A percentile compares a stretch with the other conserved stretches of the same genome.
Evolutionary conservation across 2,329 filamentous ascomycete genomes (phyloP).

Genomic region (Geosmithia putterillii): DNA sequence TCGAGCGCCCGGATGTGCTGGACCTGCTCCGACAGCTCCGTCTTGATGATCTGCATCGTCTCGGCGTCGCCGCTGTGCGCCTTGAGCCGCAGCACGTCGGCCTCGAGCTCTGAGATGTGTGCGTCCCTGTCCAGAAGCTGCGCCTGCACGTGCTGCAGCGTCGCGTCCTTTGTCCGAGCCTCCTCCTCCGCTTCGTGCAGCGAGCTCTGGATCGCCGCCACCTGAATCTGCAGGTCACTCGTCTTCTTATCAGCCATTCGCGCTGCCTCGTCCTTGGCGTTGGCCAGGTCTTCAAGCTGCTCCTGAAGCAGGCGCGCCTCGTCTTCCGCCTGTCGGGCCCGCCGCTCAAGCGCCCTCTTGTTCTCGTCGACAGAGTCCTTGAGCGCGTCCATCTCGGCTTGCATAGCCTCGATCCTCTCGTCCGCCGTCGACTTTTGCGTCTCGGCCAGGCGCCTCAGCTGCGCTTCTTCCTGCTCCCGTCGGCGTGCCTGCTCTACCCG

Average conservation of each 20-base stretch:
- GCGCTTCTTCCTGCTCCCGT: constrained; percentile 77
- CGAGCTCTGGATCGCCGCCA: constrained; percentile 30
- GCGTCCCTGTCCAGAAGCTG: constrained; percentile 57
- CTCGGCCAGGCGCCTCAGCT: constrained; percentile 49
- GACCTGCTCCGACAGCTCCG: constrained; percentile 83
- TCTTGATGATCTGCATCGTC: constrained; percentile 72
- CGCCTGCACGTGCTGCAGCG: constrained; percentile 49
- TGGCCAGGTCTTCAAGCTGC: constrained; percentile 61
- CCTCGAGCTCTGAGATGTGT: constrained; percentile 63
- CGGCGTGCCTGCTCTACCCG: constrained; percentile 71
- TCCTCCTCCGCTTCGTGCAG: constrained; percentile 50
- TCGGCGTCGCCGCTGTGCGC: constrained; percentile 80
- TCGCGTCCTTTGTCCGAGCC: constrained; percentile 38
- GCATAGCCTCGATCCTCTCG: constrained; percentile 35
- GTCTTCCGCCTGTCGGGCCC: constrained; percentile 58
- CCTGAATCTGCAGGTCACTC: constrained; percentile 40
- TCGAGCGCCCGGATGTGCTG: constrained; percentile 82
- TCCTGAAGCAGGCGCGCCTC: constrained; percentile 65
- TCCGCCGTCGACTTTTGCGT: constrained; percentile 35
- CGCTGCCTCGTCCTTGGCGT: constrained; percentile 56
- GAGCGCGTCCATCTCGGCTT: constrained; percentile 37
- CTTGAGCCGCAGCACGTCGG: constrained; percentile 72
- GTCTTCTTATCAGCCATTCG: constrained; percentile 44
- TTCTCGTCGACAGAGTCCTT: constrained; percentile 38
- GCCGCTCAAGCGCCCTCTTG: constrained; percentile 54